phyloP scores from a whole-genome alignment of 768 basidiomycete species.

The Porpolomopsis calyptriformis region DNA sequence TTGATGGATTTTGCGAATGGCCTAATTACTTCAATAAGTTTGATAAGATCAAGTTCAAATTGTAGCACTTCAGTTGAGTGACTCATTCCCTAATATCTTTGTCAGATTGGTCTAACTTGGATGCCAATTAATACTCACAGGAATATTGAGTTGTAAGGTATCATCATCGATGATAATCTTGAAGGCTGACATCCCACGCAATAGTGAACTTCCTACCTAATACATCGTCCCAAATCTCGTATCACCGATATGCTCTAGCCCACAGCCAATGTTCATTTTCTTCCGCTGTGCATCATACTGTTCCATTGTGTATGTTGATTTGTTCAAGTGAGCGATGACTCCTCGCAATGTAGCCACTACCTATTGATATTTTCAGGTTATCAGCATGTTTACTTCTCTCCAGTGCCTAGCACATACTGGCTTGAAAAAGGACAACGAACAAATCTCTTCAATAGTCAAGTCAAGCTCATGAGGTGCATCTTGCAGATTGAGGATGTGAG shows the following conservation, averaged over 20 bases:
- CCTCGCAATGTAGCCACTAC: constrained; percentile 2
- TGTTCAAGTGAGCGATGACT: constrained; percentile 9
- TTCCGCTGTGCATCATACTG: constrained; percentile 12
- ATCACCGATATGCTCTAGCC: constrained; percentile 14
- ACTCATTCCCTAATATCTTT: neutral
- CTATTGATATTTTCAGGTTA: constrained; percentile 1
- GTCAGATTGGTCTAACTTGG: neutral
- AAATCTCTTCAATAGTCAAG: constrained; percentile 5
- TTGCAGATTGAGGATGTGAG: constrained; percentile 5
- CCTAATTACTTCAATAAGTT: constrained; percentile 16
- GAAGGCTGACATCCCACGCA: constrained; percentile 11
- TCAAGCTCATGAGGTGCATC: constrained; percentile 5
- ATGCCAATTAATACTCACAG: neutral
- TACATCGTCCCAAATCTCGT: constrained; percentile 14
- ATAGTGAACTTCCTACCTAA: constrained; percentile 11
- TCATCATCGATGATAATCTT: neutral
- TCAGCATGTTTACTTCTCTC: constrained; percentile 4
- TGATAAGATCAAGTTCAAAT: constrained; percentile 16
- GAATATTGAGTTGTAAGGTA: neutral
- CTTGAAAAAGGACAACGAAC: constrained; percentile 1
- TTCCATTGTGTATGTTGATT: constrained; percentile 11
- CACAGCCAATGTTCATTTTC: constrained; percentile 11
- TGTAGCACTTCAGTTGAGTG: neutral
- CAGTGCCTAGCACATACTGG: constrained; percentile 6
- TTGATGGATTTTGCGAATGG: constrained; percentile 19